These are phyloP conservation scores for Aspergillus versicolor DNA, from an alignment of 2,329 filamentous ascomycete genomes.

Conservation along the genomic window DNA sequence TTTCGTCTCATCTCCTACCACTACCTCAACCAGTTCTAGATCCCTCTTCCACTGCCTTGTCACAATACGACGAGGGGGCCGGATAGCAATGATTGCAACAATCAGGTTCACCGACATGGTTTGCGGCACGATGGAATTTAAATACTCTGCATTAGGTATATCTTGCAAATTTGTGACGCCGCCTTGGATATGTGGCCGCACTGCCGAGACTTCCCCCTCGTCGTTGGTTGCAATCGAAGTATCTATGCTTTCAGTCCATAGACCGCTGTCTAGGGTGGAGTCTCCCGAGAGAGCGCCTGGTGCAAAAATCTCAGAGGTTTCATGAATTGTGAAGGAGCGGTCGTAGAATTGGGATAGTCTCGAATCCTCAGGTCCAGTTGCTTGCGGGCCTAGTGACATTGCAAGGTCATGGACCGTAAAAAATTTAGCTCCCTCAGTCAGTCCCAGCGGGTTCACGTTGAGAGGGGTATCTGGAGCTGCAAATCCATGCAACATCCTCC, in stretches of 20 bases:
- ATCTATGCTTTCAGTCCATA: slow-evolving; percentile 19
- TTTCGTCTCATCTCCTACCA: slow-evolving; percentile 82
- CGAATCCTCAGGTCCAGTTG: slow-evolving; percentile 28
- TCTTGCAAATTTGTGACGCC: slow-evolving; percentile 64
- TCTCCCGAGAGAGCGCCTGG: slow-evolving; percentile 22
- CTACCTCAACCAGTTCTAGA: slow-evolving; percentile 69
- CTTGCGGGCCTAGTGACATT: slow-evolving; percentile 11
- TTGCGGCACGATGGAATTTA: slow-evolving; percentile 69
- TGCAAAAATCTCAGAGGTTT: slow-evolving; percentile 45
- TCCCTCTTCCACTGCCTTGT: slow-evolving; percentile 55
- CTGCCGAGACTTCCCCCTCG: slow-evolving; percentile 12
- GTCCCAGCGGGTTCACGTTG: not conserved
- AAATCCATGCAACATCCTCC: slow-evolving; percentile 29
- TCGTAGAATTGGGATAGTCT: slow-evolving; percentile 69
- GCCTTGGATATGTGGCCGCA: slow-evolving; percentile 36
- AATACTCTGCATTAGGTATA: slow-evolving; percentile 66
- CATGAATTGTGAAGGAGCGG: slow-evolving; percentile 71
- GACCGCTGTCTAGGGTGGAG: slow-evolving; percentile 26
- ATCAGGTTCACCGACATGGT: slow-evolving; percentile 81
- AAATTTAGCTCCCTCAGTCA: slow-evolving; percentile 24
- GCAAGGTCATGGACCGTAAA: slow-evolving; percentile 31
- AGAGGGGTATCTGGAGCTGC: slow-evolving; percentile 10
- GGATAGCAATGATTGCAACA: slow-evolving; percentile 73
- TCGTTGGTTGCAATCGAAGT: slow-evolving; percentile 18
- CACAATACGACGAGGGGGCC: slow-evolving; percentile 64